Evolutionary conservation across 1,139 yeast species (phyloP).

Genomic region (Candida gigantensis): DNA sequence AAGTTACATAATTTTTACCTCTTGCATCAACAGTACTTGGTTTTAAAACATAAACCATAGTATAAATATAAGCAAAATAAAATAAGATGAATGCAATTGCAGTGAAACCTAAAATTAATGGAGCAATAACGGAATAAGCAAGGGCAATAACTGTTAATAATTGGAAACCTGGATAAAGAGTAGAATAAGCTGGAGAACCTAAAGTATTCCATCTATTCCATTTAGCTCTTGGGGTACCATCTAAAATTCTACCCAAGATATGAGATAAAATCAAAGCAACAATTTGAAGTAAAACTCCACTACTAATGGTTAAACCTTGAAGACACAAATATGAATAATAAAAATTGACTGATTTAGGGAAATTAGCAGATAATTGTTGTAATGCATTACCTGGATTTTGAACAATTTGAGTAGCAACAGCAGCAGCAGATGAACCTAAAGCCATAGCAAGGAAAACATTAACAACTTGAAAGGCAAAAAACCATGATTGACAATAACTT

Average conservation of each 20-base stretch:
- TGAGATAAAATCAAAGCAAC: slow-evolving; percentile 49
- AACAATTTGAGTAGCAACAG: slow-evolving; percentile 64
- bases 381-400: slow-evolving; percentile 56
- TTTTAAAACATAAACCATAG: slow-evolving; percentile 55
- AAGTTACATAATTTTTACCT: slow-evolving; percentile 68
- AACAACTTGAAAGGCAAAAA: slow-evolving; percentile 84
- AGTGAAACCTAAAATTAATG: slow-evolving; percentile 50
- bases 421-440: slow-evolving; percentile 72
- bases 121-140: slow-evolving; percentile 44
- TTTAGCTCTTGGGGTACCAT: slow-evolving; percentile 49
- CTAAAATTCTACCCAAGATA: slow-evolving; percentile 47
- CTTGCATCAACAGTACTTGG: slow-evolving; percentile 56
- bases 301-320: slow-evolving; percentile 43
- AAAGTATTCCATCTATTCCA: slow-evolving; percentile 46
- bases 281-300: slow-evolving; percentile 41
- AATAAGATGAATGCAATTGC: slow-evolving; percentile 45
- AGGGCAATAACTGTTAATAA: slow-evolving; percentile 41
- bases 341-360: slow-evolving; percentile 75
- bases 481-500: slow-evolving; percentile 81
- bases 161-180: slow-evolving; percentile 42
- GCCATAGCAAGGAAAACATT: slow-evolving; percentile 84
- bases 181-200: slow-evolving; percentile 45
- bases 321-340: slow-evolving; percentile 54
- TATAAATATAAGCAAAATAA: slow-evolving; percentile 63
- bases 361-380: slow-evolving; percentile 54